Conservation (phyloP, 768 basidiomycete species). For the Botryobasidium botryosum region DNA sequence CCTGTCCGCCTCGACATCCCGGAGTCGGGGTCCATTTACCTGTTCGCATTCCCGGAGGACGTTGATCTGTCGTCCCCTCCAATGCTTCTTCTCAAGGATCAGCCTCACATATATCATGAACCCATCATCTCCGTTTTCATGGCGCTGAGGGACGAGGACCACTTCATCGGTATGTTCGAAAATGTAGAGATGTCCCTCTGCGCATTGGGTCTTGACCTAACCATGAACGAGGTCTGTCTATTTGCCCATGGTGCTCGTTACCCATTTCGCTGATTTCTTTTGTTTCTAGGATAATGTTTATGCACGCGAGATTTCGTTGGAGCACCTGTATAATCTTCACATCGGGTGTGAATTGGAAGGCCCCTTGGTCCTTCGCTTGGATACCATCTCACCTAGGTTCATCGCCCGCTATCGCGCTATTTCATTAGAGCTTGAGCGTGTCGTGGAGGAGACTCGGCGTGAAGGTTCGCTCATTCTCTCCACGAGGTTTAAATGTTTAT, state of each 20-base stretch:
- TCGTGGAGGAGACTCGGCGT: background rate
- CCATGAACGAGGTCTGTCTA: conserved; percentile 5
- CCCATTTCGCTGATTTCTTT: background rate
- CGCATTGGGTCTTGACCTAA: conserved; percentile 1
- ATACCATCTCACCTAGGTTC: conserved; percentile 4
- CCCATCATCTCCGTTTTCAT: conserved; percentile 2
- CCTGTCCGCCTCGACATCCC: background rate
- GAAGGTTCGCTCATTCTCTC: too few species aligned
- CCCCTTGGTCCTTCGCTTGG: conserved; percentile 5
- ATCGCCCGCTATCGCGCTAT: conserved; percentile 9
- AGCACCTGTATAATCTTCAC: conserved; percentile 6
- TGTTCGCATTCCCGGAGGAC: background rate
- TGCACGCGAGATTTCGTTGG: conserved; percentile 5
- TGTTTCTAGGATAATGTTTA: conserved; percentile 9
- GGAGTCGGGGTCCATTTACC: background rate
- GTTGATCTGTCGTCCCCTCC: background rate
- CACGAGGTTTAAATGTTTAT: too few species aligned
- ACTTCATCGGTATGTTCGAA: background rate
- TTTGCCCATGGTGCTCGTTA: background rate
- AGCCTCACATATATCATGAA: conserved; percentile 1
- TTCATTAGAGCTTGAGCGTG: background rate
- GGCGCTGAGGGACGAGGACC: background rate
- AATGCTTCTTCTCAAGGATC: conserved; percentile 3
- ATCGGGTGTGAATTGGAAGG: conserved; percentile 6
- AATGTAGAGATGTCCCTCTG: conserved; percentile 5